These are phyloP conservation scores for Neocucurbitaria cava DNA, from an alignment of 2,329 filamentous ascomycete species.

Conservation along the genomic window DNA sequence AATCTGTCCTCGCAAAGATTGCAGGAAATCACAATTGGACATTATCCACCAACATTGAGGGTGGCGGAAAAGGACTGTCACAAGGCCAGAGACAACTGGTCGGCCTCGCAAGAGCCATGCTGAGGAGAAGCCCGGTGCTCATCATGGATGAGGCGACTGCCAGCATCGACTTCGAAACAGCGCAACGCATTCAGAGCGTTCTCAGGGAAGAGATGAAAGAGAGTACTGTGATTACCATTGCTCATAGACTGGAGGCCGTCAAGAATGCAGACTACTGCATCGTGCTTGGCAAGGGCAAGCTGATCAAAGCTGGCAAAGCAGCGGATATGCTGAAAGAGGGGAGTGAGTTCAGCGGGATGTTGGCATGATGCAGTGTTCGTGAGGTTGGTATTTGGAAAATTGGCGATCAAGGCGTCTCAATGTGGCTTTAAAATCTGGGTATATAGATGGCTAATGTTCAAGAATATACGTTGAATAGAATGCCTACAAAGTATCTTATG, in stretches of 20 bases:
- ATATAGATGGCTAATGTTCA: neutral
- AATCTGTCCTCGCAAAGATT: constrained; percentile 61
- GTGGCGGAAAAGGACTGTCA: constrained; percentile 66
- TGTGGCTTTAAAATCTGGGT: neutral
- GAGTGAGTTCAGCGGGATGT: constrained; percentile 42
- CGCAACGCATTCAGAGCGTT: constrained; percentile 62
- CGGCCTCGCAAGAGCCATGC: constrained; percentile 67
- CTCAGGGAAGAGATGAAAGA: constrained; percentile 63
- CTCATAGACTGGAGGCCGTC: constrained; percentile 69
- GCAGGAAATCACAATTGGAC: constrained; percentile 64
- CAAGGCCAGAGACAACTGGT: constrained; percentile 72
- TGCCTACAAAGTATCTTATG: neutral
- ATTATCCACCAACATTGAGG: constrained; percentile 63
- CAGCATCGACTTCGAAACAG: constrained; percentile 69
- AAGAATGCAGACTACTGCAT: constrained; percentile 64
- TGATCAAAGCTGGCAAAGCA: constrained; percentile 48
- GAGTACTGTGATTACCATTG: constrained; percentile 70
- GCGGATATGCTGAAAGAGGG: constrained; percentile 46
- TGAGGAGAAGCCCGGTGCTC: constrained; percentile 66
- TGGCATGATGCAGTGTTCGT: constrained; percentile 25
- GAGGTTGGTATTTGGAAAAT: neutral
- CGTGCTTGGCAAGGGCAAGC: constrained; percentile 60
- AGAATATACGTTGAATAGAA: neutral
- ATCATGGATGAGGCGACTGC: constrained; percentile 73
- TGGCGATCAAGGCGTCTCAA: neutral